phyloP scores from a whole-genome alignment of 2,329 filamentous ascomycete species.

The Clarireedia hainanense region DNA sequence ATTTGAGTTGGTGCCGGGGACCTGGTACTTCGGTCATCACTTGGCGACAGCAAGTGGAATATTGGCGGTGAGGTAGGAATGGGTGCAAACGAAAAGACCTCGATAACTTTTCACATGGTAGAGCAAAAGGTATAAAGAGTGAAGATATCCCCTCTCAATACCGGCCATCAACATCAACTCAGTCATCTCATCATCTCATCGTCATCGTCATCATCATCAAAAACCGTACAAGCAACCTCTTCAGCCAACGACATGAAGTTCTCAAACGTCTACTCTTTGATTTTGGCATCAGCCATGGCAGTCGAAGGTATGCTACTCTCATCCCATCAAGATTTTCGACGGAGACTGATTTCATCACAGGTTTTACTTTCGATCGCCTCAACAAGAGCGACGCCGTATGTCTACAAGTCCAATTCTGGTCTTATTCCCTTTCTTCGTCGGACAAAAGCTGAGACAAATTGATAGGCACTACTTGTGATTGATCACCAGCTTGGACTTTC shows the following conservation, averaged over 20 bases:
- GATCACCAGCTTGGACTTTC: slow-evolving; percentile 55
- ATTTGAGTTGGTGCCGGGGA: neutral
- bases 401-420: neutral
- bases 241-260: slow-evolving; percentile 21
- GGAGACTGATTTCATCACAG: slow-evolving; percentile 2
- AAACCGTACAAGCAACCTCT: neutral
- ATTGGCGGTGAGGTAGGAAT: neutral
- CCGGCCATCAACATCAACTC: neutral
- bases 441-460: neutral
- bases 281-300: slow-evolving; percentile 12
- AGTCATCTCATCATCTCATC: neutral
- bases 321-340: neutral
- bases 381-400: slow-evolving; percentile 29
- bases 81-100: neutral
- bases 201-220: neutral
- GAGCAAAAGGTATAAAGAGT: neutral
- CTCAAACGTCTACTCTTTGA: slow-evolving; percentile 11
- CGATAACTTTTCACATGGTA: neutral
- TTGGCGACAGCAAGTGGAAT: neutral
- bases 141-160: neutral
- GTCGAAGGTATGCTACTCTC: slow-evolving; percentile 13
- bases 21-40: neutral
- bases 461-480: slow-evolving; percentile 46
- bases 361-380: slow-evolving; percentile 28
- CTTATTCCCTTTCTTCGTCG: neutral